Percentiles rank a stretch among this genome's conserved stretches.
These are phyloP conservation scores for Dimocarpus longan DNA, from an alignment of 345 rosid genomes.

Conservation along the genomic window DNA sequence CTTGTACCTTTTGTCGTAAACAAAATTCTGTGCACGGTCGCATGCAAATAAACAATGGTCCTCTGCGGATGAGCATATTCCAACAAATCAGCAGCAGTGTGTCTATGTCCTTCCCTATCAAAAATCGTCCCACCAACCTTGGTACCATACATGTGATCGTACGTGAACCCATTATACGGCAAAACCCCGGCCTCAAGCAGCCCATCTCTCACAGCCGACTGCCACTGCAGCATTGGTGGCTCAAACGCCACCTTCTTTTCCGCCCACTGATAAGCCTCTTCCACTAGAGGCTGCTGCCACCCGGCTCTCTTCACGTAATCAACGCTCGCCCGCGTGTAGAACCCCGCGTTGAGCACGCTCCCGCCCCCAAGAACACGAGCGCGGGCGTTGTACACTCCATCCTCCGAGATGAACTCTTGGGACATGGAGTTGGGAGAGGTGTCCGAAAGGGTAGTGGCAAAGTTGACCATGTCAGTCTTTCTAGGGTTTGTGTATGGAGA, in stretches of 20 bases:
- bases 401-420: conserved; percentile 70
- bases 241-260: conserved; percentile 63
- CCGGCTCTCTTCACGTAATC: conserved; percentile 46
- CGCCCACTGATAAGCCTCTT: conserved; percentile 70
- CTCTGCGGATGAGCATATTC: conserved; percentile 64
- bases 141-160: conserved; percentile 66
- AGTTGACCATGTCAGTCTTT: conserved; percentile 47
- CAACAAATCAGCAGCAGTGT: conserved; percentile 75
- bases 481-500: conserved; percentile 59
- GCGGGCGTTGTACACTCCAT: conserved; percentile 76
- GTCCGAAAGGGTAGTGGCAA: conserved; percentile 45
- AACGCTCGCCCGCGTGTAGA: conserved; percentile 61
- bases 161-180: conserved; percentile 77
- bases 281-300: conserved; percentile 51
- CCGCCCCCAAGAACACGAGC: conserved; percentile 92
- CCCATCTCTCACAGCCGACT: conserved; percentile 76
- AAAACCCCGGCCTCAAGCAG: conserved; percentile 60
- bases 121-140: conserved; percentile 78
- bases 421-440: conserved; percentile 53
- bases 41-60: conserved; percentile 57
- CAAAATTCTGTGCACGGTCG: conserved; percentile 63
- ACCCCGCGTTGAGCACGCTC: conserved; percentile 76
- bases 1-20: conserved; percentile 45
- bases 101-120: conserved; percentile 65
- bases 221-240: conserved; percentile 65